A percentile compares a stretch with the other conserved stretches of the same genome.
phyloP scores from a whole-genome alignment of 805 yeast genomes.

The Candida maltosa region DNA sequence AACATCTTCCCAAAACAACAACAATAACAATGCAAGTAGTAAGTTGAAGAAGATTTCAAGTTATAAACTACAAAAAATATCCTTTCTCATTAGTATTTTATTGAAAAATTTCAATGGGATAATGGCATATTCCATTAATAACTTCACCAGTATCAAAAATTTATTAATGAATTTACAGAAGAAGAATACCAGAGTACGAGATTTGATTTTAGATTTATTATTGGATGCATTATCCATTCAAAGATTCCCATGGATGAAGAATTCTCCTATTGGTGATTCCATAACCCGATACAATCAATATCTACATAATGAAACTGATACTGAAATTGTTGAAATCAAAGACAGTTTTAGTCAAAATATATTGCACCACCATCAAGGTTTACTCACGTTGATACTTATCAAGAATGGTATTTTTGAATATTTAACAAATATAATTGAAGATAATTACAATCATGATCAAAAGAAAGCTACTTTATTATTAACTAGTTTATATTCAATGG shows the following conservation, averaged over 20 bases:
- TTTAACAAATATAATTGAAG: constrained; percentile 41
- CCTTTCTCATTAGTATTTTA: constrained; percentile 56
- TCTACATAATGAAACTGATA: not conserved
- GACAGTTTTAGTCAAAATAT: constrained; percentile 17
- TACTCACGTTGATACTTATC: constrained; percentile 54
- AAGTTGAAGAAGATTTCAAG: constrained; percentile 14
- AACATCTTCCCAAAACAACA: constrained; percentile 2
- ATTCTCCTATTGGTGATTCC: constrained; percentile 18
- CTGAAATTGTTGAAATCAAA: constrained; percentile 1
- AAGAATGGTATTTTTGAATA: constrained; percentile 47
- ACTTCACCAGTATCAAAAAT: constrained; percentile 53
- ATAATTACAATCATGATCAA: constrained; percentile 41
- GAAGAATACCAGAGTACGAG: constrained; percentile 52
- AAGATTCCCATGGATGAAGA: constrained; percentile 50
- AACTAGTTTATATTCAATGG: constrained; percentile 56
- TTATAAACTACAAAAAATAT: constrained; percentile 57
- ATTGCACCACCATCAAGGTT: constrained; percentile 63
- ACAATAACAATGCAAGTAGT: constrained; percentile 9
- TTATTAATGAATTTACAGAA: constrained; percentile 60
- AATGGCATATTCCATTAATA: constrained; percentile 55
- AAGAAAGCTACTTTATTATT: constrained; percentile 63
- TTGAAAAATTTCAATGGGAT: constrained; percentile 78
- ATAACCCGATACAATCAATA: constrained; percentile 11
- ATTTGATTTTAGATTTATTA: constrained; percentile 66
- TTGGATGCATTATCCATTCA: constrained; percentile 63